Evolutionary conservation across 805 yeast genomes (phyloP).

Genomic region (Barnettozyma californica): DNA sequence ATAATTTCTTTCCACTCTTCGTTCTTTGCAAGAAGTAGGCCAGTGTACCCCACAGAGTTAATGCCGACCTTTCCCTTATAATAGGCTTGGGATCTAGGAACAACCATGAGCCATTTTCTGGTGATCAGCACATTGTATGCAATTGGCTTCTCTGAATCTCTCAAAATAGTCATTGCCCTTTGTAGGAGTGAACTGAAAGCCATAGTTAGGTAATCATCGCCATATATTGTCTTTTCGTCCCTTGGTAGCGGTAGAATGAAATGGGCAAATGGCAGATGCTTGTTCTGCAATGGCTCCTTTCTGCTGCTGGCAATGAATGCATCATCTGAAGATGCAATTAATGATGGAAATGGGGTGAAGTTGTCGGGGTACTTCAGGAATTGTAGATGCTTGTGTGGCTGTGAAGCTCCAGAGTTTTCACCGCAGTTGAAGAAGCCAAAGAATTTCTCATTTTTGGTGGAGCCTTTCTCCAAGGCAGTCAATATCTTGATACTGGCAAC

Average conservation of each 20-base stretch:
- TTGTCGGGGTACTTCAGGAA: constrained; percentile 64
- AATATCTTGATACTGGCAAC: constrained; percentile 52
- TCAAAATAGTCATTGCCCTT: constrained; percentile 60
- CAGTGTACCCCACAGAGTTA: constrained; percentile 78
- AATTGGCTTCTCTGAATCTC: constrained; percentile 42
- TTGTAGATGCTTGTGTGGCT: constrained; percentile 89
- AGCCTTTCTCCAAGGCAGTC: constrained; percentile 36
- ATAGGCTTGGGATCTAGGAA: constrained; percentile 67
- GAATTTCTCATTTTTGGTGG: constrained; percentile 41
- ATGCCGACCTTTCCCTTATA: constrained; percentile 46
- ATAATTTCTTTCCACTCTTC: constrained; percentile 47
- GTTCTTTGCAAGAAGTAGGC: constrained; percentile 72
- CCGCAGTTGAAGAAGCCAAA: constrained; percentile 90
- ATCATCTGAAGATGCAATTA: constrained; percentile 37
- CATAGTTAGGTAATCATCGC: constrained; percentile 56
- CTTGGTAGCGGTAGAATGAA: constrained; percentile 61
- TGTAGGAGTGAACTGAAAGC: constrained; percentile 69
- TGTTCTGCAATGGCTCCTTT: constrained; percentile 56
- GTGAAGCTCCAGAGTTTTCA: constrained; percentile 86
- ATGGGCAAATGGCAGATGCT: constrained; percentile 74
- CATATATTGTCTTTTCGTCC: constrained; percentile 34
- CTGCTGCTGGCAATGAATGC: constrained; percentile 50
- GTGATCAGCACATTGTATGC: constrained; percentile 84
- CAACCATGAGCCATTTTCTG: constrained; percentile 73
- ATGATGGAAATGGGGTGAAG: constrained; percentile 54